phyloP scores from a whole-genome alignment of 2,329 filamentous ascomycete species.

The Colletotrichum musicola region DNA sequence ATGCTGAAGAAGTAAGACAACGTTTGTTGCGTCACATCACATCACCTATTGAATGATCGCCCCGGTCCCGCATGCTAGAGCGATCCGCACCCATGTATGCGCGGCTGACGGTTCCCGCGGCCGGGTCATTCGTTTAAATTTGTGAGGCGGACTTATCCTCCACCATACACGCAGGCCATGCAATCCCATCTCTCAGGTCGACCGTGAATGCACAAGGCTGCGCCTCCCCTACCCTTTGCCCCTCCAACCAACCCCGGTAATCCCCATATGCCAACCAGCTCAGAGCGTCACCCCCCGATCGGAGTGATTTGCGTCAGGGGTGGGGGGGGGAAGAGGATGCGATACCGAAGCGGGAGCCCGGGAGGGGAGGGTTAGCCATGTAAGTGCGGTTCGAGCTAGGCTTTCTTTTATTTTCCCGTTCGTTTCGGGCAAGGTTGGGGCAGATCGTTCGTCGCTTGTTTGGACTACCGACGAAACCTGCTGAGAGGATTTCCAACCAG shows the following conservation, averaged over 20 bases:
- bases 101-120: constrained; percentile 8
- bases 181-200: not conserved
- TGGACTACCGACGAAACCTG: not conserved
- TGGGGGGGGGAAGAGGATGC: not conserved
- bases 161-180: too few species aligned
- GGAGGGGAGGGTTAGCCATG: too few species aligned
- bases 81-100: not conserved
- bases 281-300: constrained; percentile 1
- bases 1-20: not conserved
- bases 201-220: not conserved
- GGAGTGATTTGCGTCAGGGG: constrained; percentile 19
- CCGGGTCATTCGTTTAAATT: not conserved
- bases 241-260: not conserved
- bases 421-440: not conserved
- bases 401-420: constrained; percentile 10
- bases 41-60: too few species aligned
- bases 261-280: too few species aligned
- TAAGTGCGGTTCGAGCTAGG: not conserved
- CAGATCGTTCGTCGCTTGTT: not conserved
- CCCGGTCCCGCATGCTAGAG: too few species aligned
- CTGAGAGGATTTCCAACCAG: not conserved
- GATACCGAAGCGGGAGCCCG: constrained; percentile 20
- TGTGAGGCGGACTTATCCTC: constrained; percentile 5
- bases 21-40: too few species aligned
- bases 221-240: not conserved